phyloP scores from a whole-genome alignment of 768 basidiomycete species.

The Kwoniella dejecticola region DNA sequence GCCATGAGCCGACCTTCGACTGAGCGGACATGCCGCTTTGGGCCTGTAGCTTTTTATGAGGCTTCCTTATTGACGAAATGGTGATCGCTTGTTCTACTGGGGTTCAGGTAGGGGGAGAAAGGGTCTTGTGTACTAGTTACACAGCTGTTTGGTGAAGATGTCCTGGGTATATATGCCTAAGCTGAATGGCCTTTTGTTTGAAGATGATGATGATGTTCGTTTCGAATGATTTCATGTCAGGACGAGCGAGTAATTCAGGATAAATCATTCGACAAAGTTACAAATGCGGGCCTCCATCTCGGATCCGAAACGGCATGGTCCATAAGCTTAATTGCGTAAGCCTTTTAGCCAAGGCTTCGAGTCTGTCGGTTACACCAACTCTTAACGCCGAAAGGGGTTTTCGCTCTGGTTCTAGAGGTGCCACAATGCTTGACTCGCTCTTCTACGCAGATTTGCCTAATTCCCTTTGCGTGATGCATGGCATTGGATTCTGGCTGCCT shows the following conservation, averaged over 20 bases:
- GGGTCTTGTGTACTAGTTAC: not conserved
- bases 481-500: not conserved
- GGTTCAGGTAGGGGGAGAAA: not conserved
- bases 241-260: constrained; percentile 6
- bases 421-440: not conserved
- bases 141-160: too few species aligned
- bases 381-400: constrained; percentile 20
- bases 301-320: constrained; percentile 6
- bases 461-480: not conserved
- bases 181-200: too few species aligned
- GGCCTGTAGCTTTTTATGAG: constrained; percentile 42
- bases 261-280: constrained; percentile 8
- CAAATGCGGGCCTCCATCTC: constrained; percentile 8
- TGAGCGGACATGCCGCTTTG: constrained; percentile 38
- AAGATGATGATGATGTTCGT: too few species aligned
- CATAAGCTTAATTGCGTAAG: not conserved
- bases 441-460: not conserved
- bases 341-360: not conserved
- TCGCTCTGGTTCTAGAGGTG: not conserved
- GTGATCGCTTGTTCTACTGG: constrained; percentile 7
- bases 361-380: constrained; percentile 1
- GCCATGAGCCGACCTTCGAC: constrained; percentile 50
- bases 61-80: constrained; percentile 33
- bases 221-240: not conserved
- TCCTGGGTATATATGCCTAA: too few species aligned